phyloP scores from a whole-genome alignment of 805 yeast species.

The Blastobotrys mokoenaii region DNA sequence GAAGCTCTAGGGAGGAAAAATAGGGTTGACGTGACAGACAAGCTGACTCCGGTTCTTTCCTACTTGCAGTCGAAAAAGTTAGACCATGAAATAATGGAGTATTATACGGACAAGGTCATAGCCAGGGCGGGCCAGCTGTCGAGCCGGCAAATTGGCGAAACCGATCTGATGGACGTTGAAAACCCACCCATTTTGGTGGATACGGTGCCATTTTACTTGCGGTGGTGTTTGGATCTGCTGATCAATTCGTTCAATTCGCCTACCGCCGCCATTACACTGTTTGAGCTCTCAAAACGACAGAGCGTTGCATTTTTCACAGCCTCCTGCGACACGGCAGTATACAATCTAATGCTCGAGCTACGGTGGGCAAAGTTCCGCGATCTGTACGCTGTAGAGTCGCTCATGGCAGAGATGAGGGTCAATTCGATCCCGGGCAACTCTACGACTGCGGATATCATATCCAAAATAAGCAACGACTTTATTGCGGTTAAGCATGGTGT shows the following conservation, averaged over 20 bases:
- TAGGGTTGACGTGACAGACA: neutral
- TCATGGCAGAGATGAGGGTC: conserved; percentile 34
- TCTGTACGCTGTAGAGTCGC: conserved; percentile 26
- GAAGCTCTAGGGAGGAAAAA: conserved; percentile 9
- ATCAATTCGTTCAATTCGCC: conserved; percentile 22
- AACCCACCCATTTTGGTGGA: conserved; percentile 9
- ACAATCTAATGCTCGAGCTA: conserved; percentile 30
- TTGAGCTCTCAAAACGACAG: conserved; percentile 28
- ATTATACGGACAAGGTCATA: conserved; percentile 15
- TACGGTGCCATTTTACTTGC: conserved; percentile 15
- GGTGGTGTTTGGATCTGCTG: conserved; percentile 16
- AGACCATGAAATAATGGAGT: conserved; percentile 21
- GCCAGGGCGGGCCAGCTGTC: neutral
- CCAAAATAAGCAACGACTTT: too few species aligned
- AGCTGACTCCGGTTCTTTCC: conserved; percentile 14
- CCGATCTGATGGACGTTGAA: conserved; percentile 1
- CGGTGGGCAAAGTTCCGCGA: conserved; percentile 35
- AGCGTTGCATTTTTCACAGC: conserved; percentile 31
- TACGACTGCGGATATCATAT: too few species aligned
- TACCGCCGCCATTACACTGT: conserved; percentile 30
- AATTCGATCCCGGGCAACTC: conserved; percentile 33
- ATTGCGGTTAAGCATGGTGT: conserved; percentile 16
- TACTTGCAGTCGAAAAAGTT: conserved; percentile 19
- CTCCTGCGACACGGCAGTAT: conserved; percentile 33
- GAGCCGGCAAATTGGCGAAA: neutral